phyloP scores from a whole-genome alignment of 2,329 filamentous ascomycete genomes.

The Pochonia chlamydosporia region DNA sequence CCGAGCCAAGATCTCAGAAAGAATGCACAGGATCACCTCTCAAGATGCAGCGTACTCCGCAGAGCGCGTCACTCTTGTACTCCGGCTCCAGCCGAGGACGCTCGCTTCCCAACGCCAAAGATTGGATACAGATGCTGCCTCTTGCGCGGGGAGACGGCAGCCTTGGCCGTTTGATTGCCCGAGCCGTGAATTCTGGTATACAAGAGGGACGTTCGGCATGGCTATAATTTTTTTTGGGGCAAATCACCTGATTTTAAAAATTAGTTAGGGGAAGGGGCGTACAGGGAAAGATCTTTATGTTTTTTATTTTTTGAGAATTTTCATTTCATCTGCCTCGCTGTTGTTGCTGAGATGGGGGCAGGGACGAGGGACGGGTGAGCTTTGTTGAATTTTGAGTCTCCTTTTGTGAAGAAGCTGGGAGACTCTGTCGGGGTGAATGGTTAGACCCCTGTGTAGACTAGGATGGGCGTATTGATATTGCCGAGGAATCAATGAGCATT shows the following conservation, averaged over 20 bases:
- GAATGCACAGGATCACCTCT: conserved; percentile 7
- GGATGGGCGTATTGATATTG: neutral
- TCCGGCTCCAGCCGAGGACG: neutral
- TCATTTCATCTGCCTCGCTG: neutral
- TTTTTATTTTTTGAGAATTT: neutral
- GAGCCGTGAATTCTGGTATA: neutral
- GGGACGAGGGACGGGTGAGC: neutral
- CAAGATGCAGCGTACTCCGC: neutral
- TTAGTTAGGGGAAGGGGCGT: neutral
- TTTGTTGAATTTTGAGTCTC: neutral
- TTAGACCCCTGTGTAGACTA: neutral
- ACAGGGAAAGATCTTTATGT: neutral
- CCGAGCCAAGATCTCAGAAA: conserved; percentile 5
- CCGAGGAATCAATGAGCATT: neutral
- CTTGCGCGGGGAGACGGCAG: neutral
- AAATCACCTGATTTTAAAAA: neutral
- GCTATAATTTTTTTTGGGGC: neutral
- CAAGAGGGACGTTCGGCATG: neutral
- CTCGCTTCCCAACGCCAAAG: neutral
- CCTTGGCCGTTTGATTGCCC: neutral
- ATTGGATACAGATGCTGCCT: neutral
- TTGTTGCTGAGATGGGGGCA: neutral
- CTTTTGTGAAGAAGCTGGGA: too few species aligned
- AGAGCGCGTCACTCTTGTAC: neutral
- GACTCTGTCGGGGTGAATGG: neutral